Base-by-base conservation (phyloP, 2,329 filamentous ascomycete species). In the Microascus cirrosus region DNA sequence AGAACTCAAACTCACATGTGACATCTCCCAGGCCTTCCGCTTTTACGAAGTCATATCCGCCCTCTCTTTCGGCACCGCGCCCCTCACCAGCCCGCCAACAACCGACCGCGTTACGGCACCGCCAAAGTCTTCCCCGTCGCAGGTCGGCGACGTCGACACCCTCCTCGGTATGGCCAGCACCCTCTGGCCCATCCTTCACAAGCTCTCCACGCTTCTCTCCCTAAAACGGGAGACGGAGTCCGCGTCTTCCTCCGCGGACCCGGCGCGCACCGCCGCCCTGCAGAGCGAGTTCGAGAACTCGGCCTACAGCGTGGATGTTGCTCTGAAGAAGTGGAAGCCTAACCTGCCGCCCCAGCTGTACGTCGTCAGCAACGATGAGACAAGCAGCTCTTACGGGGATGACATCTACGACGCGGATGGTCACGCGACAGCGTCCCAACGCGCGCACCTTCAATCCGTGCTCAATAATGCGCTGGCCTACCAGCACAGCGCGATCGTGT, bases 1-100 rank as follows among this genome's bases (percentile, higher is more conserved):
- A 48, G 48, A 32, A 45, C 50, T 50, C 12, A 55, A 55, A 56
- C 65, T 71, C 36, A 73, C 61, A 34, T 53, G 28, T 32, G 28
- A 32, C 28, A 8, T 35, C 18, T 18, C 5, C 34, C 58, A 85
- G 82, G 81, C 82, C 1, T 86, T 85, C 62, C 77, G 80, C 6
- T 85, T 85, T 63, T 85, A 85, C 68, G 82, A 85, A 65, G 82
- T 85, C 24, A 85, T 85, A 58, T 78, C 82, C 6, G 82, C 83
- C 1, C 70, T 86, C 34, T 85, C 82, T 0, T 76, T 84, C 55
- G 81, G 81, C 58, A 82, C 79, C 13, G 72, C 80, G 4, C 81
- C 82, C 1, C 72, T 84, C 13, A 79, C 79, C 1, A 74, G 71
- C 13, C 73, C 77, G 2, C 75, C 78, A 2, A 74, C 75, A 13